A percentile compares a stretch with the other conserved stretches of the same genome.
phyloP scores from a whole-genome alignment of 495 filamentous ascomycete genomes.

The Annulohypoxylon bovei region DNA sequence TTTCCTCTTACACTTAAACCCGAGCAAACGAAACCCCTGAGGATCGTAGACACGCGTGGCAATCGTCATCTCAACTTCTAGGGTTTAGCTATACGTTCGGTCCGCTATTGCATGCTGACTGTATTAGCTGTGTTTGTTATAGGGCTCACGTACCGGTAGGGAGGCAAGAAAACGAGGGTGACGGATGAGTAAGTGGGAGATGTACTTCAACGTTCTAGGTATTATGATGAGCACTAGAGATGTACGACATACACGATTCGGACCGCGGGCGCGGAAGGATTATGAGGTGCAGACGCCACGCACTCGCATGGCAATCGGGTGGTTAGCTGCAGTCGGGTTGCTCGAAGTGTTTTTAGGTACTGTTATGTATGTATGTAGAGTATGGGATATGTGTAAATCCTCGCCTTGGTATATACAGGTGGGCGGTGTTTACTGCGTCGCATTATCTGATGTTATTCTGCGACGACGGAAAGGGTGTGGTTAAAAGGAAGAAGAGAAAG shows the following conservation, averaged over 20 bases:
- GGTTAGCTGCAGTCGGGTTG: not conserved
- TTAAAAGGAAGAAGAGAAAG: constrained; percentile 5
- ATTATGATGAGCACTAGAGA: not conserved
- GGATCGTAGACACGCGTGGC: constrained; percentile 10
- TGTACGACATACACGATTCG: constrained; percentile 31
- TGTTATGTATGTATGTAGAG: not conserved
- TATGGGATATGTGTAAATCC: not conserved
- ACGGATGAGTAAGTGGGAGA: not conserved
- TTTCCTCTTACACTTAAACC: not conserved
- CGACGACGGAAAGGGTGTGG: constrained; percentile 12
- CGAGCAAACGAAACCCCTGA: constrained; percentile 3
- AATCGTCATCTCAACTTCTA: constrained; percentile 6
- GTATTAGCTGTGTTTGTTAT: not conserved
- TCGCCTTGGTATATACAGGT: not conserved
- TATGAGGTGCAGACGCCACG: constrained; percentile 27
- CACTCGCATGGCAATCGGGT: constrained; percentile 4
- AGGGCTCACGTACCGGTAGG: not conserved
- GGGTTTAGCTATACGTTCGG: not conserved
- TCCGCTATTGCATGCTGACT: constrained; percentile 5
- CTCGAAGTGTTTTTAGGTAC: not conserved
- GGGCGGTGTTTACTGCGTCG: not conserved
- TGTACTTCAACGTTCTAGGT: not conserved
- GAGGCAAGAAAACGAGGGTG: too few species aligned
- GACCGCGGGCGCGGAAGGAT: constrained; percentile 38
- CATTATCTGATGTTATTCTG: constrained; percentile 8